phyloP scores from a whole-genome alignment of 2,329 filamentous ascomycete species.

The Fonsecaea pugnacius region DNA sequence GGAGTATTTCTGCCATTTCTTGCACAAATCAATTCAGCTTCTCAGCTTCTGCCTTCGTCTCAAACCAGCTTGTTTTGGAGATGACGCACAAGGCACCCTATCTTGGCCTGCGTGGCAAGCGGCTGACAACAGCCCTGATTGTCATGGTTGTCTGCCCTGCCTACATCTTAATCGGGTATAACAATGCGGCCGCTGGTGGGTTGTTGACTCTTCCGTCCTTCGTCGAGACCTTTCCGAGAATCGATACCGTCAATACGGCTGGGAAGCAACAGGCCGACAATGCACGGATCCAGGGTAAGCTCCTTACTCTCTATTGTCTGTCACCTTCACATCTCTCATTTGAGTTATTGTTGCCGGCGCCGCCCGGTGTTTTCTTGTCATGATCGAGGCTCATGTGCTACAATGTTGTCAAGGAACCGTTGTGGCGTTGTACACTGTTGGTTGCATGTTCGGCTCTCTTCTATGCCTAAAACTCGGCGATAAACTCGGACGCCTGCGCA shows the following conservation, averaged over 20 bases:
- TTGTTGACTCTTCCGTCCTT: conserved; percentile 72
- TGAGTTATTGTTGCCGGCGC: not conserved
- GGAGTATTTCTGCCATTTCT: not conserved
- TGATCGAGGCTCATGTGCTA: not conserved
- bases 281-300: conserved; percentile 25
- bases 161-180: conserved; percentile 40
- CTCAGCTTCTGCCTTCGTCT: not conserved
- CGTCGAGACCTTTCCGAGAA: conserved; percentile 53
- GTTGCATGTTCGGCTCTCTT: conserved; percentile 57
- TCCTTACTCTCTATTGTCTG: not conserved
- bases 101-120: conserved; percentile 3
- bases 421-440: conserved; percentile 53
- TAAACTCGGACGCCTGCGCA: conserved; percentile 50
- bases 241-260: conserved; percentile 3
- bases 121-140: conserved; percentile 1
- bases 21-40: not conserved
- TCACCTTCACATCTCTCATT: not conserved
- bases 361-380: not conserved
- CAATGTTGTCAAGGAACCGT: conserved; percentile 23
- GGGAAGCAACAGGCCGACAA: conserved; percentile 40
- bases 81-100: conserved; percentile 1
- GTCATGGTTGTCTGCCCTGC: not conserved
- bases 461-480: conserved; percentile 58
- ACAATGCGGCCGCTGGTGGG: conserved; percentile 69
- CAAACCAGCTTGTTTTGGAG: not conserved